phyloP scores from a whole-genome alignment of 371 early-diverging fungal species.

The Batkoa obscura region DNA sequence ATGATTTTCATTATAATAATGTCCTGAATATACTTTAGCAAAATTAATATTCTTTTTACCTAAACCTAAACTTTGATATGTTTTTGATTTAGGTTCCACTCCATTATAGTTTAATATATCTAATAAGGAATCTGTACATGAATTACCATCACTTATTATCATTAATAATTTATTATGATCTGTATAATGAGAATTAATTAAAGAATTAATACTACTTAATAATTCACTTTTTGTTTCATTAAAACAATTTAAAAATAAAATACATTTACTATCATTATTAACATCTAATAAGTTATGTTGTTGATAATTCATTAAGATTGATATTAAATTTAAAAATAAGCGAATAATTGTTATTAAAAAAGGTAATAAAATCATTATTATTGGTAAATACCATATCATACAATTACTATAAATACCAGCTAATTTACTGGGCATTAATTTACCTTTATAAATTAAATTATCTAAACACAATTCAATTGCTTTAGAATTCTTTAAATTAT shows the following conservation, averaged over 20 bases:
- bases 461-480: not conserved
- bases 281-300: not conserved
- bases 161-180: slow-evolving; percentile 3
- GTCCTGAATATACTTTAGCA: slow-evolving; percentile 95
- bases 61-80: slow-evolving; percentile 77
- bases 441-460: not conserved
- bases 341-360: not conserved
- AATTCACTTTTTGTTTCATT: slow-evolving; percentile 2
- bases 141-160: not conserved
- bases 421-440: not conserved
- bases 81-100: slow-evolving; percentile 36
- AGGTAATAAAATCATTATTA: not conserved
- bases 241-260: not conserved
- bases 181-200: not conserved
- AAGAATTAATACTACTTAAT: not conserved
- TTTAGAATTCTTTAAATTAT: not conserved
- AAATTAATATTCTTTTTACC: slow-evolving; percentile 79
- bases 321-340: not conserved
- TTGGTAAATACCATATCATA: not conserved
- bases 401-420: not conserved
- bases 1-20: slow-evolving; percentile 76
- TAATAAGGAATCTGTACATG: slow-evolving; percentile 26
- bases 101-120: slow-evolving; percentile 81
- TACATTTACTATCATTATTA: not conserved
- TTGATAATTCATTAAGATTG: not conserved